Base-by-base conservation (phyloP, 2,329 filamentous ascomycete genomes). In the Aspergillus carbonarius region DNA sequence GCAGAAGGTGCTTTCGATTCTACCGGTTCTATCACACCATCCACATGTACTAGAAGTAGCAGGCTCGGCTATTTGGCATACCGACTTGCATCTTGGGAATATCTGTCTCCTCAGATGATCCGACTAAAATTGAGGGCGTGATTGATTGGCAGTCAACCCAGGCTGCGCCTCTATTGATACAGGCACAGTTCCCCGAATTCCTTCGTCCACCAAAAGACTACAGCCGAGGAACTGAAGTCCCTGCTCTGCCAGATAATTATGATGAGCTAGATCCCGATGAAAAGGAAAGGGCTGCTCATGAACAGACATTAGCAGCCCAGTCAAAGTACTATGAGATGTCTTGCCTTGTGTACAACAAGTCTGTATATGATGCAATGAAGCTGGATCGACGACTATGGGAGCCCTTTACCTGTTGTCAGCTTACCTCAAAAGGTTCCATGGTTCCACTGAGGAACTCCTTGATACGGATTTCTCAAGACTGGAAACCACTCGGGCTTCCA, bases 131-230 rank as follows among this genome's bases (percentile, higher is more conserved):
- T 54, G 51, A 64, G 56, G 62, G 64, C 13, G 63, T 70, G 15
- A 69, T 71, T 32, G 66, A 70, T 46, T 71, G 66, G 68, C 64
- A 69, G 30, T 69, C 65, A 37, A 15, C 63, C 27, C 56, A 60
- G 15, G 20, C 62, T 20, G 50, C 53, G 17, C 70, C 70, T 42
- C 23, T 66, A 25, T 67, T 71, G 32, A 37, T 67, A 30, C 68
- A 70, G 25, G 57, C 62, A 40, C 61, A 18, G 9, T 68, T 69
- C 18, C 63, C 66, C 0, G 58, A 62, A 1, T 70, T 70, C 25
- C 55, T 68, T 2, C 47, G 34, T 18, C 61, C 61, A 25, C 64
- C 66, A 2, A 64, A 65, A 12, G 30, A 53, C 15, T 70, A 68
- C 58, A 62, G 9, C 7, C 18, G 46, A 1, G 66, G 66, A 7